Base-by-base conservation (phyloP, 23 red algal species). In the Cyanidium caldarium region DNA sequence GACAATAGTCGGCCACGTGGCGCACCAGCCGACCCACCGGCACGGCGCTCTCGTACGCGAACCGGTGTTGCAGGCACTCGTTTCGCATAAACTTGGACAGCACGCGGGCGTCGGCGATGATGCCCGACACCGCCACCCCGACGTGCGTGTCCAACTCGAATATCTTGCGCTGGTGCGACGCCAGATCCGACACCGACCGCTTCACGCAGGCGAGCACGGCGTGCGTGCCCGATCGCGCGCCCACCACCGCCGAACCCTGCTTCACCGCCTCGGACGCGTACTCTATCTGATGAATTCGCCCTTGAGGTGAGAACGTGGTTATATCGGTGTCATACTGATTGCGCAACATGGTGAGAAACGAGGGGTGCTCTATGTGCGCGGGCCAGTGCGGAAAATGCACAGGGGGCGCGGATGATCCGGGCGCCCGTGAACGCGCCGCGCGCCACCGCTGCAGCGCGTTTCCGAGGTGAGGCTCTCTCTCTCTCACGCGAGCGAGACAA, bases 261-360 rank as follows among this genome's bases (percentile, higher is more conserved):
- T 98, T 98, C 40, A 98, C 92, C 39, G 92, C 92, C 79, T 98
- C 92, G 81, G 85, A 85, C 16, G 92, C 92, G 69, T 98, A 98
- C 80, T 98, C 92, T 39, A 98, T 75, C 68, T 98, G 92, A 70
- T 85, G 80, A 25, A 98, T 35, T 10, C 92, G 83, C 3, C 92
- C 92, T 65, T 98, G 92, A 0, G 92, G 92, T 23, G 76, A 82
- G 68, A 85, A 98, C 28, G 92, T 98, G 2, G 92, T 98, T 20
- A 98, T 81, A 46, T 98, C 92, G 3, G 92, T 98, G 72, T 98
- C 92, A 81, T 98, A 98, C 67, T 88, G 84, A 69, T 84, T 88
- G 58, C 92, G 83, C 68, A 98, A 98, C 92, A 98, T 98, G 58
- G 40, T 83, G 35, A n/a, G n/a, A n/a, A n/a, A n/a, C n/a, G n/a